phyloP scores from a whole-genome alignment of 352 stramenopile species.

The Phytophthora foliorum region DNA sequence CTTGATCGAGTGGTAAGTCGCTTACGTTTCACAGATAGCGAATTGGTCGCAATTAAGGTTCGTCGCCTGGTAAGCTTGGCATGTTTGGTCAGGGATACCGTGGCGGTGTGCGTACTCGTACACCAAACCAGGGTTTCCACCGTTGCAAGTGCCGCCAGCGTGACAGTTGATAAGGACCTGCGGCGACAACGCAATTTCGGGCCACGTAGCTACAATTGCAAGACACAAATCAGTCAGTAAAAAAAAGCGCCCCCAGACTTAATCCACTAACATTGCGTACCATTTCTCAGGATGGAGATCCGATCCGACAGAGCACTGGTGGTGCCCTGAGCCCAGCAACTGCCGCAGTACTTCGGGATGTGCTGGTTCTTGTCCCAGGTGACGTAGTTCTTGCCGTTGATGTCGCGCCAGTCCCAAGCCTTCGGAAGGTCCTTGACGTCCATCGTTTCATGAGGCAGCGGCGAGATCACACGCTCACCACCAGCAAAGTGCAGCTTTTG shows the following conservation, averaged over 20 bases:
- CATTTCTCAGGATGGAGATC: slow-evolving; percentile 93
- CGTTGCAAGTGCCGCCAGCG: slow-evolving; percentile 80
- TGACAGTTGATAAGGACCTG: slow-evolving; percentile 91
- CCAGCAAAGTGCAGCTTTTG: slow-evolving; percentile 71
- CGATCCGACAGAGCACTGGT: slow-evolving; percentile 91
- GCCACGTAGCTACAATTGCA: slow-evolving; percentile 65
- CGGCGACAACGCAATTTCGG: slow-evolving; percentile 81
- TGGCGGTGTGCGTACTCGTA: slow-evolving; percentile 91
- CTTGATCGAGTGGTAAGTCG: background rate
- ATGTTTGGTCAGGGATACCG: slow-evolving; percentile 94
- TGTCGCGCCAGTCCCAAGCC: slow-evolving; percentile 95
- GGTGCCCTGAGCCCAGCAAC: slow-evolving; percentile 93
- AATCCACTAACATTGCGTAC: slow-evolving; percentile 29
- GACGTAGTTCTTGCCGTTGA: slow-evolving; percentile 95
- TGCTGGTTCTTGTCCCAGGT: slow-evolving; percentile 99
- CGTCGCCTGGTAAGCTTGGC: slow-evolving; percentile 92
- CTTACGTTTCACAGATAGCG: slow-evolving; percentile 86
- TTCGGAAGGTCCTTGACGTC: slow-evolving; percentile 89
- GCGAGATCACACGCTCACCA: slow-evolving; percentile 77
- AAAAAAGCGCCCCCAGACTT: background rate
- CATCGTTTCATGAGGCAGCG: slow-evolving; percentile 82
- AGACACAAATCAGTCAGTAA: slow-evolving; percentile 11
- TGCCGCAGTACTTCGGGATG: slow-evolving; percentile 95
- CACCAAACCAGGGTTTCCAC: slow-evolving; percentile 82
- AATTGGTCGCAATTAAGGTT: slow-evolving; percentile 83